These are phyloP conservation scores for Pythium diclinum DNA, from an alignment of 352 stramenopile species.

Conservation along the genomic window DNA sequence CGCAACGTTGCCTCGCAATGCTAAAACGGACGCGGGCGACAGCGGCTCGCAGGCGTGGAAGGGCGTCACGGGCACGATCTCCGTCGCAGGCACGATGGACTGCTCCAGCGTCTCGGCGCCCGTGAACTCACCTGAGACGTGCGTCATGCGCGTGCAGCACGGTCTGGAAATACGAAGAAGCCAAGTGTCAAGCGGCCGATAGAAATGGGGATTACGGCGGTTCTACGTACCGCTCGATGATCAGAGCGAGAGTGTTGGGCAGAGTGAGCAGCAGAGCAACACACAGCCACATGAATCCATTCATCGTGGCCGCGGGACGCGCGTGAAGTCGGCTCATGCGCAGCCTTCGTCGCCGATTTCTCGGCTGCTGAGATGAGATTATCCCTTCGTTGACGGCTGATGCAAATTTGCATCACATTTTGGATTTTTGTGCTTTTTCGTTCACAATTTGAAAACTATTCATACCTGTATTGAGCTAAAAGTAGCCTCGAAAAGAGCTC, in stretches of 20 bases:
- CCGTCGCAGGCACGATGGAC: constrained; percentile 27
- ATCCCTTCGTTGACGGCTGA: too few species aligned
- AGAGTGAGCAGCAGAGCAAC: not conserved
- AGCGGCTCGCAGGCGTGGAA: constrained; percentile 67
- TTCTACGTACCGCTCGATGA: constrained; percentile 42
- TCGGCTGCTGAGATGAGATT: constrained; percentile 3
- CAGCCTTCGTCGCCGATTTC: not conserved
- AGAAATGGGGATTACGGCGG: not conserved
- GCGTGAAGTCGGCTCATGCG: not conserved
- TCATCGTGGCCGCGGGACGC: not conserved
- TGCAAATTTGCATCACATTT: too few species aligned
- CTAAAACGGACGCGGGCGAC: constrained; percentile 13
- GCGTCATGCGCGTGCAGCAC: constrained; percentile 50
- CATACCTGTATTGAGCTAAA: too few species aligned
- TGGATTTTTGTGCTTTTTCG: too few species aligned
- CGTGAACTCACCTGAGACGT: constrained; percentile 79
- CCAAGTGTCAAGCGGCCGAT: not conserved
- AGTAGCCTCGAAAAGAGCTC: too few species aligned
- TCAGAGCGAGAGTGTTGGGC: constrained; percentile 28
- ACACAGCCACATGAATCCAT: not conserved
- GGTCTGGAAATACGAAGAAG: constrained; percentile 33
- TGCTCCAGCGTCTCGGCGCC: constrained; percentile 47
- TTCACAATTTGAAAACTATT: too few species aligned
- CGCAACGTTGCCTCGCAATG: constrained; percentile 62
- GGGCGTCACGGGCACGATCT: constrained; percentile 47